These are phyloP conservation scores for Chalara sp. DNA, from an alignment of 2,329 filamentous ascomycete genomes.

Conservation along the genomic window DNA sequence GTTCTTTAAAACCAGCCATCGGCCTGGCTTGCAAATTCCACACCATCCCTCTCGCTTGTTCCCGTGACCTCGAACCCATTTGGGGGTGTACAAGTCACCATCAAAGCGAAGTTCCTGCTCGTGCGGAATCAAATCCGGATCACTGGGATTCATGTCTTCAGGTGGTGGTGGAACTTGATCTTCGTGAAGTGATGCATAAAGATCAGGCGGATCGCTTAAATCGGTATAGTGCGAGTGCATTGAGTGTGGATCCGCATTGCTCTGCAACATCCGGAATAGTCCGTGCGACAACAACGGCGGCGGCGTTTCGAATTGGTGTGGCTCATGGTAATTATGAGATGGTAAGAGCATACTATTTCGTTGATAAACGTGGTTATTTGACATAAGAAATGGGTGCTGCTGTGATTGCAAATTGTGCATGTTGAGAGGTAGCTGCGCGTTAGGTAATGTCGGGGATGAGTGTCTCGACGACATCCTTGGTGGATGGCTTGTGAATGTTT, in stretches of 20 bases:
- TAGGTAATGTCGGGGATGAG: slow-evolving; percentile 36
- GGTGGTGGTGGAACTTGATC: slow-evolving; percentile 68
- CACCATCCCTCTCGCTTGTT: slow-evolving; percentile 90
- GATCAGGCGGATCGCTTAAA: slow-evolving; percentile 68
- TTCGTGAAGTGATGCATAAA: slow-evolving; percentile 69
- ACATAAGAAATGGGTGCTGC: slow-evolving; percentile 49
- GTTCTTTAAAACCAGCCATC: slow-evolving; percentile 85
- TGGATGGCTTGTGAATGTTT: slow-evolving; percentile 47
- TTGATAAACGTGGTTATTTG: slow-evolving; percentile 42
- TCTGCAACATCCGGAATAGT: slow-evolving; percentile 66
- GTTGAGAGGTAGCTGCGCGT: slow-evolving; percentile 39
- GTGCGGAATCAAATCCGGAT: slow-evolving; percentile 69
- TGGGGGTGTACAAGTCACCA: slow-evolving; percentile 76
- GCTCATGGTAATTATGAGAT: slow-evolving; percentile 40
- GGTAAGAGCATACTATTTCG: slow-evolving; percentile 55
- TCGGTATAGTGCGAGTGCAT: slow-evolving; percentile 66
- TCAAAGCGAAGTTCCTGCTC: slow-evolving; percentile 75
- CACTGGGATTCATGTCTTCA: slow-evolving; percentile 73
- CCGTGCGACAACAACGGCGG: slow-evolving; percentile 62
- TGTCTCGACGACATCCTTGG: slow-evolving; percentile 48
- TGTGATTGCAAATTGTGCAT: slow-evolving; percentile 49
- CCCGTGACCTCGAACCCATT: slow-evolving; percentile 78
- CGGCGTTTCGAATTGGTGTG: slow-evolving; percentile 49
- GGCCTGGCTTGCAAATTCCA: slow-evolving; percentile 76
- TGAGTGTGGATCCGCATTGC: slow-evolving; percentile 63